phyloP scores from a whole-genome alignment of 2,329 filamentous ascomycete species.

The Chalaropsis thielavioides region DNA sequence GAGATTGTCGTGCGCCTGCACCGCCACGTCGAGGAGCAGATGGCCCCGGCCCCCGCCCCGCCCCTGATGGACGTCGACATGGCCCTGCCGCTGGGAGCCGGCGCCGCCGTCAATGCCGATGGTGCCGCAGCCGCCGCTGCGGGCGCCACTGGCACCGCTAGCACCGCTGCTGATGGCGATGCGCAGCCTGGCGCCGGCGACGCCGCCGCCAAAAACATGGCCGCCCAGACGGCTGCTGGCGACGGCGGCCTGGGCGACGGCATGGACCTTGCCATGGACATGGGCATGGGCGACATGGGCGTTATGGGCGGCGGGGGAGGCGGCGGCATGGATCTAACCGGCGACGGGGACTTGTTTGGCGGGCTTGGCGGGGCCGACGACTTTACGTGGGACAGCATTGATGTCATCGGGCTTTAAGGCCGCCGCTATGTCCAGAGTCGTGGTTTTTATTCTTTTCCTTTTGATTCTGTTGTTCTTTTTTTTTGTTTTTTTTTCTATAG shows the following conservation, averaged over 20 bases:
- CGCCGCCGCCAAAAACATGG: conserved; percentile 29
- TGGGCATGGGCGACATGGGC: conserved; percentile 14
- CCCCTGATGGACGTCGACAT: conserved; percentile 31
- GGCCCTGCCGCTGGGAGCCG: conserved; percentile 27
- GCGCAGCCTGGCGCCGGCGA: conserved; percentile 26
- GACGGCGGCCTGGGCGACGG: conserved; percentile 20
- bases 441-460: neutral
- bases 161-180: conserved; percentile 29
- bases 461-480: neutral
- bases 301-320: neutral
- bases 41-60: conserved; percentile 32
- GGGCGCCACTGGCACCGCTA: conserved; percentile 23
- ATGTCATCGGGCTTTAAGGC: conserved; percentile 13
- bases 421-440: no score
- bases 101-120: conserved; percentile 14
- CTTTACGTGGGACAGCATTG: conserved; percentile 16
- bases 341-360: conserved; percentile 15
- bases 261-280: conserved; percentile 9
- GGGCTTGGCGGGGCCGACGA: conserved; percentile 13
- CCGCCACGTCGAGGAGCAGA: conserved; percentile 50
- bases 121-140: conserved; percentile 9
- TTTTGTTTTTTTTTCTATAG: neutral
- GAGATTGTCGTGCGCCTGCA: conserved; percentile 50
- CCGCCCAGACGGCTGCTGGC: conserved; percentile 28
- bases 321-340: conserved; percentile 6